Evolutionary conservation across 2,329 filamentous ascomycete species (phyloP), one percentile per base, ranked within the genome.

Genomic region (Cryphonectria japonica): DNA sequence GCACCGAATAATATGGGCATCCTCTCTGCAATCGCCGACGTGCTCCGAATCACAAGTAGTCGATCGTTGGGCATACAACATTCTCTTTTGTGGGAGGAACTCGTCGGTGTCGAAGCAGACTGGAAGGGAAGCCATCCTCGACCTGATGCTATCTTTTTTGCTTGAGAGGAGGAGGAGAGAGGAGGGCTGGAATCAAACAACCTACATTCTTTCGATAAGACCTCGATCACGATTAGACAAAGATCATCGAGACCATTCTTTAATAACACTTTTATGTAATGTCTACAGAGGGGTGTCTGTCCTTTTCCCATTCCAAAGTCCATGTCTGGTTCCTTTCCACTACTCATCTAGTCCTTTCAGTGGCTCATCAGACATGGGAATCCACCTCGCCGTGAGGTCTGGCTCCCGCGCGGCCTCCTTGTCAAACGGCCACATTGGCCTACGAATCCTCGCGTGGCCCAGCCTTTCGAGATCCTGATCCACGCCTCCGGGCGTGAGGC

Each of bases 401-500:
- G 76, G 76, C 63, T 74, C 72, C 57, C 37, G 59, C 1, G 60
- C 64, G 52, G 74, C 74, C 2, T 57, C 43, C 39, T 67, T 71
- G 66, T 77, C 76, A 60, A 77, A 76, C 0, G 77, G 77, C 71
- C 73, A 78, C 84, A 87, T 86, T 0, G 86, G 86, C 32, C 85
- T 80, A 13, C 76, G 76, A 37, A 87, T 86, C 1, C 82, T 80
- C 61, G 77, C 79, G 75, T 87, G 85, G 0, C 84, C 85, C 6
- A 87, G 77, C 14, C 85, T 78, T 69, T 79, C 74, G 16, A 88
- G 76, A 70, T 87, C 83, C 75, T 87, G 86, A 74, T 88, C 85
- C 13, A 88, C 86, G 11, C 85, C 85, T 0, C 85, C 86, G 0
- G 85, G 85, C 0, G 85, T 87, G 22, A 88, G 78, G 0, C 79